These are phyloP conservation scores for Boletus tomentosulus DNA, from an alignment of 768 basidiomycete species.

Conservation along the genomic window DNA sequence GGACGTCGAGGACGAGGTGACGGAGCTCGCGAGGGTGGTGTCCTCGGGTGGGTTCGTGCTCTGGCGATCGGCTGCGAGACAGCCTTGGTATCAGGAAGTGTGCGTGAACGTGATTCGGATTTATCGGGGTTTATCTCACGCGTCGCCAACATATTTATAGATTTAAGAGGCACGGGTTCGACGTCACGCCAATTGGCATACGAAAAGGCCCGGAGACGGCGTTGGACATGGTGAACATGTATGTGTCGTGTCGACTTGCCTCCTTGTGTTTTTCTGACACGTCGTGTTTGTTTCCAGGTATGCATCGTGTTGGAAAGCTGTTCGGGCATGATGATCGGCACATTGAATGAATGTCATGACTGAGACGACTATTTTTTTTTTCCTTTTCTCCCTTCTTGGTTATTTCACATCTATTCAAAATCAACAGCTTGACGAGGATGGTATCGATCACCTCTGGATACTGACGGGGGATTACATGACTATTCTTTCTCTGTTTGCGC, in stretches of 20 bases:
- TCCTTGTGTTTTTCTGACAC: neutral
- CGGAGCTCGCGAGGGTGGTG: constrained; percentile 53
- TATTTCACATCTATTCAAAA: neutral
- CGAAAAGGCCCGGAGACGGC: constrained; percentile 45
- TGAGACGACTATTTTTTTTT: neutral
- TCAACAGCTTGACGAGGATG: neutral
- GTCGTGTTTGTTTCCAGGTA: constrained; percentile 17
- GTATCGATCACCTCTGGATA: neutral
- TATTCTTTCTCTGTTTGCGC: neutral
- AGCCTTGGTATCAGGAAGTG: constrained; percentile 63
- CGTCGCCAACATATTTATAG: constrained; percentile 19
- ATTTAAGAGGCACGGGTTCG: constrained; percentile 52
- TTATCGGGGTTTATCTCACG: neutral
- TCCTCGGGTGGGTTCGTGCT: constrained; percentile 56
- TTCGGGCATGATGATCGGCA: constrained; percentile 14
- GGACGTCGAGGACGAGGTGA: constrained; percentile 50
- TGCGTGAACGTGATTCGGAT: constrained; percentile 16
- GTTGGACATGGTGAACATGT: constrained; percentile 73
- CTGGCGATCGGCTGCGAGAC: constrained; percentile 60
- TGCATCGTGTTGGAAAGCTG: constrained; percentile 31
- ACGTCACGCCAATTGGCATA: constrained; percentile 47
- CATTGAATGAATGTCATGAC: neutral
- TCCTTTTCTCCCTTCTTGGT: neutral
- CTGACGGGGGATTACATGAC: neutral
- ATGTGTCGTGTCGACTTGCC: constrained; percentile 14